Percentiles rank a stretch among this genome's conserved stretches.
Evolutionary conservation across 2,329 filamentous ascomycete species (phyloP).

Genomic region (Taxawa tesnikishii): DNA sequence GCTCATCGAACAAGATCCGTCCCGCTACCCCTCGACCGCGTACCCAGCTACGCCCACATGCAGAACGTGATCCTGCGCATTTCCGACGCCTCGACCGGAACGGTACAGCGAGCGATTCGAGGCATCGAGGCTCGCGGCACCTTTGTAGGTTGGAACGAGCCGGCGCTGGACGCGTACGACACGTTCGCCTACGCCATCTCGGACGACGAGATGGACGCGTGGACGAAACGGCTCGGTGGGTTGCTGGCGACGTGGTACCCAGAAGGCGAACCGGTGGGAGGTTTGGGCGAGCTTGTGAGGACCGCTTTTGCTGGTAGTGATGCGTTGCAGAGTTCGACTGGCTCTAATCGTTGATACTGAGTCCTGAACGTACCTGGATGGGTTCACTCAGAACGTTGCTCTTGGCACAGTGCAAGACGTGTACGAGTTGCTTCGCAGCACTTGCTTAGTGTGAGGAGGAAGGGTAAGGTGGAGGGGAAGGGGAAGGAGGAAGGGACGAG

Average conservation of each 20-base stretch:
- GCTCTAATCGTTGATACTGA: too few species aligned
- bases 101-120: not conserved
- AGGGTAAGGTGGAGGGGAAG: too few species aligned
- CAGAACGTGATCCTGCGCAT: constrained; percentile 10
- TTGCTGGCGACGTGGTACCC: constrained; percentile 10
- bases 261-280: constrained; percentile 13
- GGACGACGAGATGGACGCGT: constrained; percentile 6
- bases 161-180: constrained; percentile 9
- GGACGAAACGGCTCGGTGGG: constrained; percentile 8
- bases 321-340: not conserved
- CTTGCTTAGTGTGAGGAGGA: too few species aligned
- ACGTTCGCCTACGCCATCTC: constrained; percentile 5
- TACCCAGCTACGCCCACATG: constrained; percentile 16
- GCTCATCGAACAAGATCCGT: constrained; percentile 21
- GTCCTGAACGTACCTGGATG: too few species aligned
- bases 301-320: constrained; percentile 1
- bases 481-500: too few species aligned
- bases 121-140: constrained; percentile 3
- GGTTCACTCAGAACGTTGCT: too few species aligned
- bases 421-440: too few species aligned
- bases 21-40: constrained; percentile 25
- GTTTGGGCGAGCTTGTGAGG: constrained; percentile 7
- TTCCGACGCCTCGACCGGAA: not conserved
- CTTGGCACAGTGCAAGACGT: too few species aligned
- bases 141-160: constrained; percentile 15